Base-by-base conservation (phyloP, 176 grass and related monocot genomes). In the Cenchrus purpureus region DNA sequence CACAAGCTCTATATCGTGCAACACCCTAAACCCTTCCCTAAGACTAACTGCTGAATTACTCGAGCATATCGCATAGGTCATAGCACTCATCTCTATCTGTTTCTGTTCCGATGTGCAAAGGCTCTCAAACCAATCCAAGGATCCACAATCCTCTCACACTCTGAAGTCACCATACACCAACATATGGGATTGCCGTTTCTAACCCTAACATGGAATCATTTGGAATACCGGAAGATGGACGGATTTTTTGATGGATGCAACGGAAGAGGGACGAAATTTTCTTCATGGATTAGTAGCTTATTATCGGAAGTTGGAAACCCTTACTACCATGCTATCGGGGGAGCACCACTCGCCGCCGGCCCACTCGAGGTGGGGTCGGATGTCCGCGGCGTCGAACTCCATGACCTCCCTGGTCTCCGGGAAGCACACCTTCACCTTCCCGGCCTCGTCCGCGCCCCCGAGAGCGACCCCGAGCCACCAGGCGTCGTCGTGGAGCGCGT, bases 291-390 rank as follows among this genome's bases (percentile, higher is more conserved):
- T 20, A 68, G 49, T 15, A 52, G 8, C 15, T 32, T 20, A 61
- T 32, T 20, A 61, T 14, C 4, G 46, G 40, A 34, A 12, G 37
- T n/a, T 20, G 11, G 51, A 19, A 64, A 5, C 6, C 43, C 34
- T 52, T 50, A 48, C 20, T 85, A 95, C 93, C 90, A 86, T 78
- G 50, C 31, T 62, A 48, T 88, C 84, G 4, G 94, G 88, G 13
- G 86, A 84, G 65, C 76, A 68, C 94, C 94, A 96, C 73, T 83
- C 61, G 74, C 78, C 78, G 12, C 65, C 87, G 75, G 86, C 61
- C 88, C 92, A 93, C 55, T 97, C 95, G 67, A 94, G 92, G 84
- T 97, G 95, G 19, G 68, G 77, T 0, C 91, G 72, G 29, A 96
- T 45, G 11, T 80, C 17, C 1, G n/a, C 84, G 34, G 55, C 44